phyloP scores from a whole-genome alignment of 2,329 filamentous ascomycete species.

The Aspergillus nomiae region DNA sequence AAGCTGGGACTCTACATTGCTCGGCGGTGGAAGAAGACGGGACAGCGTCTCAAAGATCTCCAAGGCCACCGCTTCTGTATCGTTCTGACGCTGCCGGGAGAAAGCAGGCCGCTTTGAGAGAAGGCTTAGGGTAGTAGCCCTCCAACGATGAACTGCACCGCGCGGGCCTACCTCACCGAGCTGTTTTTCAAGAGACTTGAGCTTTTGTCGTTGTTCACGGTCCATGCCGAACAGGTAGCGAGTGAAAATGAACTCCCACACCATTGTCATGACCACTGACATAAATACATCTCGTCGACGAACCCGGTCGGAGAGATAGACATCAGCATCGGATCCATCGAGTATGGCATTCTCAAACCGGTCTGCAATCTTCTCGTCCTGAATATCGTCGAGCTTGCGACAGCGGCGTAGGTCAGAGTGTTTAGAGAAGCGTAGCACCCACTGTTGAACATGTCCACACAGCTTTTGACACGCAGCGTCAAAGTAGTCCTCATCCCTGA shows the following conservation, averaged over 20 bases:
- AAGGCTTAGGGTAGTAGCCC: constrained; percentile 88
- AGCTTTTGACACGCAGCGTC: constrained; percentile 91
- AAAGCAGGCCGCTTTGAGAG: constrained; percentile 81
- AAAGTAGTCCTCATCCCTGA: constrained; percentile 92
- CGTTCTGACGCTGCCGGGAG: constrained; percentile 76
- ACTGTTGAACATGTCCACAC: constrained; percentile 94
- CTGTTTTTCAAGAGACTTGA: constrained; percentile 92
- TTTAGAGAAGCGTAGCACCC: constrained; percentile 97
- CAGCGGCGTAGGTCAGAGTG: constrained; percentile 92
- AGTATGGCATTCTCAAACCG: constrained; percentile 91
- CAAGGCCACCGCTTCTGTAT: constrained; percentile 94
- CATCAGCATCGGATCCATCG: constrained; percentile 90
- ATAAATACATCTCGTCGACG: constrained; percentile 93
- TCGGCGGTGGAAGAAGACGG: constrained; percentile 82
- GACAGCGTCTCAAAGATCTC: constrained; percentile 84
- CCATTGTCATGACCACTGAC: constrained; percentile 98
- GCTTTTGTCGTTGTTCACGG: constrained; percentile 92
- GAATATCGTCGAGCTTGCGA: constrained; percentile 78
- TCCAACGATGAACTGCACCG: constrained; percentile 94
- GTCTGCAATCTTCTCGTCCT: constrained; percentile 90
- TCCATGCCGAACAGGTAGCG: constrained; percentile 99
- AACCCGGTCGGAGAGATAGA: constrained; percentile 83
- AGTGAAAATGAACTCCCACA: constrained; percentile 98
- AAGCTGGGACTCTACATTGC: constrained; percentile 76
- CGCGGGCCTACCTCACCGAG: constrained; percentile 83